Evolutionary conservation across 2,329 filamentous ascomycete species (phyloP).

Genomic region (Parascedosporium putredinis): DNA sequence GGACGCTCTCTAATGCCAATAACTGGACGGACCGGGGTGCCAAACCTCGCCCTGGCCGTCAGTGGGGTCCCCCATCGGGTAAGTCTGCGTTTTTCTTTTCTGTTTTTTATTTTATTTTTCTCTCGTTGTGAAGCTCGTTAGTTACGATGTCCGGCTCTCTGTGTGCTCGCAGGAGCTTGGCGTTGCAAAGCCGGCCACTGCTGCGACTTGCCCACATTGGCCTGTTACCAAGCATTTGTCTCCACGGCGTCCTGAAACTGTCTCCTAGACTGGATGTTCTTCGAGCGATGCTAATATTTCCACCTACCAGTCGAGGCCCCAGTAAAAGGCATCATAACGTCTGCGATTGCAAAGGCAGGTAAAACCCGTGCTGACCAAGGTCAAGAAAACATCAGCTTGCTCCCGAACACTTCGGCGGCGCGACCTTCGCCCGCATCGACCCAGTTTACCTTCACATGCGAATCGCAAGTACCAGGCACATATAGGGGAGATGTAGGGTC

Average conservation of each 20-base stretch:
- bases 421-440: slow-evolving; percentile 61
- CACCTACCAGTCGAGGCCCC: slow-evolving; percentile 27
- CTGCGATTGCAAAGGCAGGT: slow-evolving; percentile 81
- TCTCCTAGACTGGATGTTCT: slow-evolving; percentile 4
- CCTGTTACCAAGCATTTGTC: slow-evolving; percentile 7
- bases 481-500: slow-evolving; percentile 4
- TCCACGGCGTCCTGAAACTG: slow-evolving; percentile 1
- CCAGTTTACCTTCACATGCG: slow-evolving; percentile 94
- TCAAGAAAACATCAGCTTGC: slow-evolving; percentile 68
- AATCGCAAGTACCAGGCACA: slow-evolving; percentile 74
- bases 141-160: no score
- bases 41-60: slow-evolving; percentile 32
- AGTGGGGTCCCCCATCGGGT: slow-evolving; percentile 35
- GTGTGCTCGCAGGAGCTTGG: no score
- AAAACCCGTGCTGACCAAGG: slow-evolving; percentile 53
- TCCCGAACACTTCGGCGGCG: slow-evolving; percentile 51
- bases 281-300: slow-evolving; percentile 4
- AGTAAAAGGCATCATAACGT: slow-evolving; percentile 72
- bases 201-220: no score
- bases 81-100: slow-evolving; percentile 24
- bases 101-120: not conserved
- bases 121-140: not conserved
- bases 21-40: slow-evolving; percentile 41
- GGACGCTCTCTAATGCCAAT: slow-evolving; percentile 35
- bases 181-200: no score